Conservation (phyloP, 108 stramenopile species). For the Aurantiochytrium sp. region DNA sequence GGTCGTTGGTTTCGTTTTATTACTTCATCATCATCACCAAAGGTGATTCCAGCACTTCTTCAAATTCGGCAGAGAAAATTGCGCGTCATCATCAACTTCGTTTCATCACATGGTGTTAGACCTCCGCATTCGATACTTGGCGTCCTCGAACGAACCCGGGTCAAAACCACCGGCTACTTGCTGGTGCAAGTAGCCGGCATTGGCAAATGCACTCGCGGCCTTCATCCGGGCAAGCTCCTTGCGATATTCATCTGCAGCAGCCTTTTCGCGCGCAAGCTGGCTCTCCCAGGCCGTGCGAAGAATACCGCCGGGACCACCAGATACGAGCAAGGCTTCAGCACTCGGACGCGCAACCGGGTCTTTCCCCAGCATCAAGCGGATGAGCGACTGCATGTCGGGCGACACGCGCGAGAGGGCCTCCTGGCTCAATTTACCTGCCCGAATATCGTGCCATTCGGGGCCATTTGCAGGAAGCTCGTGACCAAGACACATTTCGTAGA, state of each 20-base stretch:
- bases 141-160: background rate
- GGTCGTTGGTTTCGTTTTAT: too few species aligned
- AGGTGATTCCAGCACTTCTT: too few species aligned
- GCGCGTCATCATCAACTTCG: too few species aligned
- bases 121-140: background rate
- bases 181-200: background rate
- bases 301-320: background rate
- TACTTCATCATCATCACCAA: too few species aligned
- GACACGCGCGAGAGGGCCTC: background rate
- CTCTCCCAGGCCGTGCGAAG: background rate
- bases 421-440: constrained; percentile 21
- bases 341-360: background rate
- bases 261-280: background rate
- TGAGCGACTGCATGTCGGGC: background rate
- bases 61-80: too few species aligned
- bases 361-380: background rate
- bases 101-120: background rate
- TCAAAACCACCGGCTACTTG: background rate
- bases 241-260: background rate
- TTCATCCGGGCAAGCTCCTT: background rate
- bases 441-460: constrained; percentile 38
- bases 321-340: background rate
- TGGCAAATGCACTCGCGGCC: background rate
- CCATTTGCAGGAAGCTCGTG: constrained; percentile 35
- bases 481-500: constrained; percentile 37